Conservation (phyloP, 805 yeast genomes). For the Candida yuanshanica region DNA sequence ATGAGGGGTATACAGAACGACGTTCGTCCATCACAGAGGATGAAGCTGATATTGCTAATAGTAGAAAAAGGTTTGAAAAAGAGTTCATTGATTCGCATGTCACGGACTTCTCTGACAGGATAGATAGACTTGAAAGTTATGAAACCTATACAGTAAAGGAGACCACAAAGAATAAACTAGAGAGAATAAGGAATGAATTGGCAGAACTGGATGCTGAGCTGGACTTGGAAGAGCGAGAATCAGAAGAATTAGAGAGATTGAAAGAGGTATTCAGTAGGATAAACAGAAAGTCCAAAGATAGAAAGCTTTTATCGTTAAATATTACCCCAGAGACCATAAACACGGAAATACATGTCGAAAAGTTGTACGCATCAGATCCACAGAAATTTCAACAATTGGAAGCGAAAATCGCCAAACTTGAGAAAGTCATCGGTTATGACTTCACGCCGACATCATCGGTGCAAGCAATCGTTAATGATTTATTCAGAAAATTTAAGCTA, state of each 20-base stretch:
- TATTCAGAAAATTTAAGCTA: constrained; percentile 25
- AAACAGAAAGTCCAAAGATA: constrained; percentile 10
- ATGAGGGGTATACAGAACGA: constrained; percentile 2
- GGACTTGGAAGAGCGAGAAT: constrained; percentile 9
- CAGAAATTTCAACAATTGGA: constrained; percentile 7
- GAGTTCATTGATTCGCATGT: constrained; percentile 20
- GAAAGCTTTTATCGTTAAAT: constrained; percentile 3
- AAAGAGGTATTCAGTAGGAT: constrained; percentile 16
- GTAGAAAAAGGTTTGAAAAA: constrained; percentile 24
- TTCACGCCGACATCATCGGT: constrained; percentile 14
- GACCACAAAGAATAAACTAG: constrained; percentile 33
- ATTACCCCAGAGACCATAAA: not conserved
- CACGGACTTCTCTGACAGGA: constrained; percentile 25
- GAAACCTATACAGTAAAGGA: constrained; percentile 30
- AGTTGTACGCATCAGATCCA: not conserved
- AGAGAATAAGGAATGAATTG: constrained; percentile 34
- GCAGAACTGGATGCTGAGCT: constrained; percentile 28
- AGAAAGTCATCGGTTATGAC: constrained; percentile 14
- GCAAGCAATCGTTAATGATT: constrained; percentile 24
- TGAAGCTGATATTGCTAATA: constrained; percentile 12
- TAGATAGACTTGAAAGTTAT: constrained; percentile 30
- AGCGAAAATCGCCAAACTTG: constrained; percentile 11
- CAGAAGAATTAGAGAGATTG: constrained; percentile 17
- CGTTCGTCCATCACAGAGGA: constrained; percentile 22
- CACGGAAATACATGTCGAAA: not conserved